Evolutionary conservation across 1,139 yeast genomes (phyloP), one percentile per base, ranked within the genome.

Genomic region (Suhomyces maxii): DNA sequence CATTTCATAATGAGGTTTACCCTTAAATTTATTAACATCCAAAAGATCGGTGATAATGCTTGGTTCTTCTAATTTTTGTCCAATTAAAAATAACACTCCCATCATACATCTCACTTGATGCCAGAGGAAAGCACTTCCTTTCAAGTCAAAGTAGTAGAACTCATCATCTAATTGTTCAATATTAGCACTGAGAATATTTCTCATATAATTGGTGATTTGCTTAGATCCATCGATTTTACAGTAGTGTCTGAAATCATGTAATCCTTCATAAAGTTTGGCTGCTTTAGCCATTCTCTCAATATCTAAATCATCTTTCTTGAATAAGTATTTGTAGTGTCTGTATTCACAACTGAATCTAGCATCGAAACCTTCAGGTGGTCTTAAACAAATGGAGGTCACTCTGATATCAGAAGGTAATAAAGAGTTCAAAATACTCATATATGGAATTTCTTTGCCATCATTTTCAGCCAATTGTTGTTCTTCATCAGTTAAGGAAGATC

Each of bases 61-160:
- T 0, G 89, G 84, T 0, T 64, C 51, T 64, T 95, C 99, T 28
- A 81, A 73, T 13, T 73, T 73, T 63, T 90, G 97, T 1, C 97
- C 99, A 6, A 91, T 82, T 26, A 86, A 67, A 46, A 95, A 81
- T 44, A 95, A 64, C 7, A 88, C 74, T 0, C 96, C 96, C 69
- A 90, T 81, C 96, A 95, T 93, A 55, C 96, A 90, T 44, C 99
- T 79, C 23, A 95, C 99, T 64, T 95, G 99, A 63, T 95, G 98
- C 99, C 99, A 95, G 49, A 95, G 69, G 57, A 95, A 95, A 7
- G 99, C 99, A 2, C 89, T 74, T 0, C 99, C 99, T 53, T 80
- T 77, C 44, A 93, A 70, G 61, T 90, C 91, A 62, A 93, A 84
- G 48, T 84, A 86, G 58, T 77, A 87, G 47, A 76, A 71, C 36